Conservation (phyloP, 192 early-diverging fungal species). For the Phlyctochytrium bullatum region DNA sequence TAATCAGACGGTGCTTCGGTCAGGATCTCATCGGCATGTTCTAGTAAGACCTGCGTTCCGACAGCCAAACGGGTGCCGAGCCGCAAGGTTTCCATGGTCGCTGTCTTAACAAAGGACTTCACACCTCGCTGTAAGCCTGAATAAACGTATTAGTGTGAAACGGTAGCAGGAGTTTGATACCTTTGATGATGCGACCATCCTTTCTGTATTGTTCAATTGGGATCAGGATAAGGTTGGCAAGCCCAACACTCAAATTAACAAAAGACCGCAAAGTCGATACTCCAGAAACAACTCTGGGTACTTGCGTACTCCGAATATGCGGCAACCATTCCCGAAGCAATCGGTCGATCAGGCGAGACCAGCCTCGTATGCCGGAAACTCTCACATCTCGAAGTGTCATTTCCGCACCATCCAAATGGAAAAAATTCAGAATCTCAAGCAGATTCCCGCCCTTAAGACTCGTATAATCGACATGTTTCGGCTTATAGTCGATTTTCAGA, state of each 20-base stretch:
- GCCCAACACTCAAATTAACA: constrained; percentile 85
- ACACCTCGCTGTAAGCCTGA: constrained; percentile 80
- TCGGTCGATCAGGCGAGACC: constrained; percentile 60
- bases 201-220: constrained; percentile 91
- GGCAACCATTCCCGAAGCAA: constrained; percentile 81
- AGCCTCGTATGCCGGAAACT: constrained; percentile 74
- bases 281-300: constrained; percentile 85
- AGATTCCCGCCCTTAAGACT: constrained; percentile 72
- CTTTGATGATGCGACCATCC: constrained; percentile 87
- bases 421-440: constrained; percentile 86
- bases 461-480: constrained; percentile 81
- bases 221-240: constrained; percentile 87
- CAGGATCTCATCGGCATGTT: constrained; percentile 84
- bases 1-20: constrained; percentile 22
- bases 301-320: constrained; percentile 88
- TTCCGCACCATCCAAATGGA: constrained; percentile 87
- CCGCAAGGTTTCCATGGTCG: constrained; percentile 88
- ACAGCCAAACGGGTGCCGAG: constrained; percentile 82
- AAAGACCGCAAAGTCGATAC: constrained; percentile 83
- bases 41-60: constrained; percentile 85
- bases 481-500: constrained; percentile 94
- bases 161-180: constrained; percentile 20
- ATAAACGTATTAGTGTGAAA: constrained; percentile 2
- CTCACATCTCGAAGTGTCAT: constrained; percentile 78
- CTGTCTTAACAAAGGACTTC: constrained; percentile 83